These are phyloP conservation scores for Arabidopsis thaliana DNA, from an alignment of 345 rosid genomes.

Conservation along the genomic window TAIR10.1 NC_003074.8:2373001-2373500, in stretches of 20 bases:
- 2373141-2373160: constrained; percentile 78
- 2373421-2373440: constrained; percentile 93
- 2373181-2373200: constrained; percentile 73
- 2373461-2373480: constrained; percentile 58
- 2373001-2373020: neutral
- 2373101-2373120: neutral
- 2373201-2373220: constrained; percentile 89
- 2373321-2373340: constrained; percentile 82
- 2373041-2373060: neutral
- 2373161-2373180: constrained; percentile 89
- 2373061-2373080: neutral
- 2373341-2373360: constrained; percentile 93
- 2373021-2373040: neutral
- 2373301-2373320: constrained; percentile 92
- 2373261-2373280: constrained; percentile 97
- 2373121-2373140: neutral
- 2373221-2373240: constrained; percentile 94
- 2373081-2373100: neutral
- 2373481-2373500: constrained; percentile 32
- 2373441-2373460: constrained; percentile 86
- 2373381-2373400: constrained; percentile 75
- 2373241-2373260: constrained; percentile 96
- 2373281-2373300: constrained; percentile 98
- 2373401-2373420: constrained; percentile 92
- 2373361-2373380: constrained; percentile 89